phyloP scores from a whole-genome alignment of 2,329 filamentous ascomycete genomes.

The Xylaria sp. region DNA sequence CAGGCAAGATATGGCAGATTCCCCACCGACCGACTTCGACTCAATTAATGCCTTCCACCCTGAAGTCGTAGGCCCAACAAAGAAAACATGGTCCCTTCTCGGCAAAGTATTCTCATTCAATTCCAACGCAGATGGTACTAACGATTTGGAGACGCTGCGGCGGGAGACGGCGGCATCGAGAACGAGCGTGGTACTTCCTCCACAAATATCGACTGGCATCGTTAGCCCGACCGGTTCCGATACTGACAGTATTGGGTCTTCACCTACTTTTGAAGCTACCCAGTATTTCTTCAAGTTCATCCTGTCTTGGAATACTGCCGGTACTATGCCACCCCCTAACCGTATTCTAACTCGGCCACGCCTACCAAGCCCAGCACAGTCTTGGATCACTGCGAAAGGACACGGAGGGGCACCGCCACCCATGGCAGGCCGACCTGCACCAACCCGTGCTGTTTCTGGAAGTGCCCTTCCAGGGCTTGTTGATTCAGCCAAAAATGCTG shows the following conservation, averaged over 20 bases:
- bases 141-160: conserved; percentile 57
- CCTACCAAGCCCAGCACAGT: conserved; percentile 73
- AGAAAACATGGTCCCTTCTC: conserved; percentile 69
- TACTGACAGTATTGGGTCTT: conserved; percentile 59
- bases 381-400: conserved; percentile 56
- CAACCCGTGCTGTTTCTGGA: conserved; percentile 56
- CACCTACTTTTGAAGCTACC: conserved; percentile 59
- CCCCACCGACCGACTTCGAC: conserved; percentile 38
- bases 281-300: conserved; percentile 77
- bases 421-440: conserved; percentile 47
- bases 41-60: conserved; percentile 31
- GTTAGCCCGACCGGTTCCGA: conserved; percentile 51
- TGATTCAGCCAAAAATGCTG: conserved; percentile 58
- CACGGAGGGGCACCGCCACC: conserved; percentile 48
- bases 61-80: conserved; percentile 39
- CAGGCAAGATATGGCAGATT: conserved; percentile 34
- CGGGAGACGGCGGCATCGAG: conserved; percentile 57
- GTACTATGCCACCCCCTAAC: conserved; percentile 60
- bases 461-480: conserved; percentile 53
- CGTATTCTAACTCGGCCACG: conserved; percentile 71
- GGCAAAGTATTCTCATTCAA: conserved; percentile 64
- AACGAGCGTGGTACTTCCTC: conserved; percentile 44
- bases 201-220: conserved; percentile 44
- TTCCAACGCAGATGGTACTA: conserved; percentile 44
- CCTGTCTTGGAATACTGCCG: conserved; percentile 65